Percentiles rank a stretch among this genome's conserved stretches.
These are phyloP conservation scores for Mallotus nudiflorus DNA, from an alignment of 345 rosid species.

Conservation along the genomic window DNA sequence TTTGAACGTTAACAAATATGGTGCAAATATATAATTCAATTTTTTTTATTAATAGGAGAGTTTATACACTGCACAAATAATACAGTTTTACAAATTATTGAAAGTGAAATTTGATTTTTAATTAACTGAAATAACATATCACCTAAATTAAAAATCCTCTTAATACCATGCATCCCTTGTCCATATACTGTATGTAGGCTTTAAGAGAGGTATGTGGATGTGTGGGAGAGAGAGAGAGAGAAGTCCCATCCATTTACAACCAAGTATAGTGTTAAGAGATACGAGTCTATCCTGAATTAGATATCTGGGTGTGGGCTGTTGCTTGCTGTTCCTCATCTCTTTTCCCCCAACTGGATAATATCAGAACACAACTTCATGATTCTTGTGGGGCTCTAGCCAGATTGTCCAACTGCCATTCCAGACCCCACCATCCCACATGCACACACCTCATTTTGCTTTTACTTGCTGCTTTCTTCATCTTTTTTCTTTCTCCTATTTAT, in stretches of 20 bases:
- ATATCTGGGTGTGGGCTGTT: constrained; percentile 39
- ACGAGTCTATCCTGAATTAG: constrained; percentile 38
- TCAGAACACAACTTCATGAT: constrained; percentile 39
- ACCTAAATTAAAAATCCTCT: too few species aligned
- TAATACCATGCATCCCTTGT: too few species aligned
- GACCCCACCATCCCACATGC: constrained; percentile 61
- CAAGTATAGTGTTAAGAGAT: constrained; percentile 30
- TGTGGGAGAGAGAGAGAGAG: constrained; percentile 7
- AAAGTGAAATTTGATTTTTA: too few species aligned
- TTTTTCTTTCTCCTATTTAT: constrained; percentile 36
- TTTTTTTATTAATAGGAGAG: too few species aligned
- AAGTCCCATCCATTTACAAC: constrained; percentile 29
- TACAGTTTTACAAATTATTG: too few species aligned
- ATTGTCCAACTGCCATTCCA: constrained; percentile 46
- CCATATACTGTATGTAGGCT: too few species aligned
- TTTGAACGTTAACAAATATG: too few species aligned
- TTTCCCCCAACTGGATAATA: constrained; percentile 42
- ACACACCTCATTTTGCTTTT: constrained; percentile 10
- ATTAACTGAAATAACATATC: too few species aligned
- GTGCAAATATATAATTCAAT: too few species aligned
- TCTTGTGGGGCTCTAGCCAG: constrained; percentile 45
- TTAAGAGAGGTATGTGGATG: not conserved
- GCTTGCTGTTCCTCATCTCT: constrained; percentile 30
- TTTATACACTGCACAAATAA: too few species aligned
- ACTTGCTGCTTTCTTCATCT: not conserved